Conservation (phyloP, 768 basidiomycete genomes). For the Boletellus ananas region DNA sequence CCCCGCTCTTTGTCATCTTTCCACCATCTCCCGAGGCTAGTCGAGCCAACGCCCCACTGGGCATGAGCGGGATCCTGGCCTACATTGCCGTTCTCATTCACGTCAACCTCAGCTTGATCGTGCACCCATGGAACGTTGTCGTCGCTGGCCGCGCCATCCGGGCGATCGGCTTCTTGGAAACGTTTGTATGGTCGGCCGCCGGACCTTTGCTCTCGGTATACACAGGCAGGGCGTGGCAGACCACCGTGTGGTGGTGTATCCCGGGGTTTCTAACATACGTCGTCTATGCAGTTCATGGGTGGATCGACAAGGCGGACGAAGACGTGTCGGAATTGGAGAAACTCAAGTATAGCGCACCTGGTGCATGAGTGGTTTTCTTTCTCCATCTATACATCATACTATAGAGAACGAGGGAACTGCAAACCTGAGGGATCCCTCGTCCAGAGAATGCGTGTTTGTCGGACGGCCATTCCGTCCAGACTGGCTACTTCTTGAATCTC, state of each 20-base stretch:
- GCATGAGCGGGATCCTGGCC: conserved; percentile 43
- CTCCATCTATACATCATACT: no score
- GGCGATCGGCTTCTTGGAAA: conserved; percentile 30
- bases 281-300: conserved; percentile 43
- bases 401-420: no score
- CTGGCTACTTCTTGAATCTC: no score
- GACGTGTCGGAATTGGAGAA: conserved; percentile 49
- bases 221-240: conserved; percentile 49
- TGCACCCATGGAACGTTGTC: conserved; percentile 36
- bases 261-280: conserved; percentile 42
- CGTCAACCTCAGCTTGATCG: conserved; percentile 43
- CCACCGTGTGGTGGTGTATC: conserved; percentile 50
- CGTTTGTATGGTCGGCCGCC: conserved; percentile 42
- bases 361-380: conserved; percentile 37
- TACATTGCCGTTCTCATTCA: conserved; percentile 50
- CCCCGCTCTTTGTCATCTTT: conserved; percentile 46
- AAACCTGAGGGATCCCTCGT: no score
- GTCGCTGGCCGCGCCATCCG: conserved; percentile 24
- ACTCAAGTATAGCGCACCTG: conserved; percentile 52
- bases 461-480: no score
- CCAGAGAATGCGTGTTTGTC: no score
- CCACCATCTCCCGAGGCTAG: conserved; percentile 24
- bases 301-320: conserved; percentile 43
- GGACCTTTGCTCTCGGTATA: conserved; percentile 49
- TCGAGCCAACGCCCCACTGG: conserved; percentile 33